A percentile compares a stretch with the other conserved stretches of the same genome.
Conservation (phyloP, 169 alveolate genomes). For the Cyclospora cayetanensis region DNA sequence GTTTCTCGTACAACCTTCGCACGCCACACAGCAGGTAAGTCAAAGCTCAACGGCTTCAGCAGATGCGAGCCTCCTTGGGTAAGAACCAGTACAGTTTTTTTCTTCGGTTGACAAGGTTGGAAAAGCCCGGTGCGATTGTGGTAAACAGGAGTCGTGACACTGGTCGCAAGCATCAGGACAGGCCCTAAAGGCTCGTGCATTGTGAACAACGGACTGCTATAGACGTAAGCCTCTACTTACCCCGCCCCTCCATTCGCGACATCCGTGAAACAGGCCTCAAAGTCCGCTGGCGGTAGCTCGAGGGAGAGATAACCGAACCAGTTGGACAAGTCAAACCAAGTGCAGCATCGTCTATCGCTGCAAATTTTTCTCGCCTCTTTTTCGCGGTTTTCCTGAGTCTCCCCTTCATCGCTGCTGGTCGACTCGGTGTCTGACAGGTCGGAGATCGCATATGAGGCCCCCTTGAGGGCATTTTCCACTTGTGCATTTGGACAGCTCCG, state of each 20-base stretch:
- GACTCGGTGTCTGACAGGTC: background rate
- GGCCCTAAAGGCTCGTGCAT: too few relatives aligned
- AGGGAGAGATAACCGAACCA: slow-evolving; percentile 71
- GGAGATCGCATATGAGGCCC: background rate
- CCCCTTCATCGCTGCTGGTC: background rate
- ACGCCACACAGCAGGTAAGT: background rate
- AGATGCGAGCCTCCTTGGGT: too few relatives aligned
- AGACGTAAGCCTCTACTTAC: background rate
- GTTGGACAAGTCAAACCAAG: slow-evolving; percentile 69
- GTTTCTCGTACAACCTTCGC: slow-evolving; percentile 69
- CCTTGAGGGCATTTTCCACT: background rate
- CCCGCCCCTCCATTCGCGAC: slow-evolving; percentile 74
- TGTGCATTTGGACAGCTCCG: slow-evolving; percentile 24
- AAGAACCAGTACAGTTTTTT: too few relatives aligned
- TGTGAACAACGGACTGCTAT: too few relatives aligned
- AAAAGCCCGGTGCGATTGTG: too few relatives aligned
- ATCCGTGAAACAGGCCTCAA: slow-evolving; percentile 73
- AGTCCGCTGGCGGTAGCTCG: slow-evolving; percentile 57
- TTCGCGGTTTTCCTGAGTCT: background rate
- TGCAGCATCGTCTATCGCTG: slow-evolving; percentile 65
- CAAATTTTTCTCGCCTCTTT: slow-evolving; percentile 29
- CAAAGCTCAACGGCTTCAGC: too few relatives aligned
- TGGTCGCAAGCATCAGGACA: too few relatives aligned
- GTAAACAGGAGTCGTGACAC: too few relatives aligned
- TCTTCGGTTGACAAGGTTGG: too few relatives aligned